Evolutionary conservation across 495 filamentous ascomycete species (phyloP).

Genomic region (Apiosordaria backusii): DNA sequence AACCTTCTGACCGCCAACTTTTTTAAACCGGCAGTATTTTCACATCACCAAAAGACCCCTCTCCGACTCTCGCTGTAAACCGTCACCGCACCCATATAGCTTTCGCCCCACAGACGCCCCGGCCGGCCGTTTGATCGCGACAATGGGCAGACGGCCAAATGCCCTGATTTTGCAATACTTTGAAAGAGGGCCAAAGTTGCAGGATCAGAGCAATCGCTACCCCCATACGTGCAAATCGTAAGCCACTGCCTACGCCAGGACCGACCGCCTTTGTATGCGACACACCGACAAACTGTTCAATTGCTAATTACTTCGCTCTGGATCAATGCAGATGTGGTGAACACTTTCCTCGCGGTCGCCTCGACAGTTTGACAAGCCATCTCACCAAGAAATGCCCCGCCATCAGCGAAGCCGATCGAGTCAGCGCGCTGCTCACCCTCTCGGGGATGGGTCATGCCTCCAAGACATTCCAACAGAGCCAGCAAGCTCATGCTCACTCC

Average conservation of each 20-base stretch:
- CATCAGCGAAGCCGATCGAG: slow-evolving; percentile 61
- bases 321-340: slow-evolving; percentile 58
- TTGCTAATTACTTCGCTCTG: slow-evolving; percentile 6
- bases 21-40: slow-evolving; percentile 35
- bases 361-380: slow-evolving; percentile 74
- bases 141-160: slow-evolving; percentile 80
- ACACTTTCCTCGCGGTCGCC: slow-evolving; percentile 77
- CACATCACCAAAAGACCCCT: slow-evolving; percentile 23
- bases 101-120: slow-evolving; percentile 21
- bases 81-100: slow-evolving; percentile 14
- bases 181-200: slow-evolving; percentile 73
- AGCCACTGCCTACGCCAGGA: slow-evolving; percentile 11
- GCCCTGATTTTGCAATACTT: slow-evolving; percentile 80
- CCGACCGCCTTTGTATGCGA: slow-evolving; percentile 9
- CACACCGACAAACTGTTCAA: background rate
- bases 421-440: slow-evolving; percentile 56
- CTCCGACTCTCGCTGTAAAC: slow-evolving; percentile 8
- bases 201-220: slow-evolving; percentile 82
- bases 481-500: slow-evolving; percentile 23
- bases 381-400: slow-evolving; percentile 78
- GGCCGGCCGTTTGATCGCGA: slow-evolving; percentile 17
- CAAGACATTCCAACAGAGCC: slow-evolving; percentile 26
- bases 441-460: slow-evolving; percentile 38
- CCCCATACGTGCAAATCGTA: slow-evolving; percentile 75
- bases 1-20: slow-evolving; percentile 29